Base-by-base conservation (phyloP, 805 yeast genomes). In the Kazachstania africana region DNA sequence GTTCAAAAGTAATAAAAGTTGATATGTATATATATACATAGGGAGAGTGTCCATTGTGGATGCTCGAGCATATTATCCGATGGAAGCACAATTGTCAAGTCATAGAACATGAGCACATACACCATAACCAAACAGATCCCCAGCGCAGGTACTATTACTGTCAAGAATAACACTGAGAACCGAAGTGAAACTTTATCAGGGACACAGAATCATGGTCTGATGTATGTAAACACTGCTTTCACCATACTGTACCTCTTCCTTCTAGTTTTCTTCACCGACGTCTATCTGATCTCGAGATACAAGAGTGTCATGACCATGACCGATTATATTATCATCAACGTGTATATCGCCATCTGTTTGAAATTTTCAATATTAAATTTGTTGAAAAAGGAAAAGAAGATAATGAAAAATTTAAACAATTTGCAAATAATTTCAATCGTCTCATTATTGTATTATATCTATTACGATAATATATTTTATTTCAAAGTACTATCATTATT, bases 401-500 rank as follows among this genome's bases (percentile, higher is more conserved):
- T 10, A 8, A 19, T 19, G 22, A 62, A 77, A 40, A 85, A 84
- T 1, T 76, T 78, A 33, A 71, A 77, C 16, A 57, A 75, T 16
- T 61, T 77, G 38, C 72, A 76, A 31, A 66, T 78, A 4, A 63
- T 74, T 29, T 74, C 81, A 2, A 63, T 72, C 47, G 56, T 70
- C 4, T 61, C 71, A 2, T 36, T 69, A 10, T 42, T 66, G 15
- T 63, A 61, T 38, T 65, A 63, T 38, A 62, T 63, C 5, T 53
- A 56, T 35, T 48, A 54, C 32, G 66, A 62, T 34, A 45, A 50
- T 22, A 37, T 47, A n/a, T 45, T 47, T 5, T 47, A 45, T 16
- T 50, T 49, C 36, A 47, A 47, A 31, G 20, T 47, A 19, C 39
- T 50, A 20, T 40, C 55, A 3, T 32, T 46, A 0, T 23, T 75